Evolutionary conservation across 345 rosid species (phyloP), one percentile per base, ranked within the genome.

Genomic region (Hibiscus mutabilis): DNA sequence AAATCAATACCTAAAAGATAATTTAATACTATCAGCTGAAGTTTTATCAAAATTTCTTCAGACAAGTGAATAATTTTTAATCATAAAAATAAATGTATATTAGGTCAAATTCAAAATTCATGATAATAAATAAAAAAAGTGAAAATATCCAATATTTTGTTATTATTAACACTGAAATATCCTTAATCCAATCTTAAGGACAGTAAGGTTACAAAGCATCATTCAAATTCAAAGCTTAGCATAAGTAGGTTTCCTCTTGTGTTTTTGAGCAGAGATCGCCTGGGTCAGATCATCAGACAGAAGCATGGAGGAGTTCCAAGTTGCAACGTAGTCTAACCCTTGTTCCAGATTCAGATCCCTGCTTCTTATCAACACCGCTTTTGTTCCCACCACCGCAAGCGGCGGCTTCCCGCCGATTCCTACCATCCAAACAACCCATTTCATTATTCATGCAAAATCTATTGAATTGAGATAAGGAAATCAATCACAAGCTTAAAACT

Each of bases 281-380:
- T 94, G 91, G 2, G 18, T 78, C 16, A 88, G 80, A 79, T 94
- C 97, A 21, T 84, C 74, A 0, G 96, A 91, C 49, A 87, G 27
- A 52, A 91, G 88, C 96, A 90, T 83, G 3, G 85, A 84, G 0
- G 96, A 85, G 79, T 91, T 94, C 96, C 97, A 91, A 67, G 93
- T 88, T 0, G 97, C 93, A 1, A 88, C 88, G 19, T 90, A 90
- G 76, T 94, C 97, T 81, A 91, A 78, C 0, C 96, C 97, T 82
- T 94, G 96, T 6, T 87, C 97, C 46, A 90, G 4, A 31, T 60
- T 91, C 82, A 86, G n/a, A 16, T 94, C 98, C 71, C 92, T 78
- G 76, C 93, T 80, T 83, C 85, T 86, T 51, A 85, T 35, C 25
- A 91, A 57, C 66, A 91, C 89, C 0, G 93, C 83, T 76, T 94